Evolutionary conservation across 2,329 filamentous ascomycete species (phyloP).

Genomic region (Hymenoscyphus infarciens): DNA sequence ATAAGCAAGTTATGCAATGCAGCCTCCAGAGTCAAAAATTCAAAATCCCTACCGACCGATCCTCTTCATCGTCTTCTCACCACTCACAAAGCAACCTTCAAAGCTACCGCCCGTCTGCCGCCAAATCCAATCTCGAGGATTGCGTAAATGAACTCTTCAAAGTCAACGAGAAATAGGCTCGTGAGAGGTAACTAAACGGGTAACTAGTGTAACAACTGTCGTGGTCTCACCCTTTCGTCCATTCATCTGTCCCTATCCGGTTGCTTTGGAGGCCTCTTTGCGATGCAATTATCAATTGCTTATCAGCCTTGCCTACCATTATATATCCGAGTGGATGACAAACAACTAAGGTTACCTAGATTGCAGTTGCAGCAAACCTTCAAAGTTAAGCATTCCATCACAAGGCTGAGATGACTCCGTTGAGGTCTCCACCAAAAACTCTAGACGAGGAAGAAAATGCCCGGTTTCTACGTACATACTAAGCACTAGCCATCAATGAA

Average conservation of each 20-base stretch:
- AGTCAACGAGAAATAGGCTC: neutral
- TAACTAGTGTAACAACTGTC: neutral
- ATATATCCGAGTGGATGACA: slow-evolving; percentile 7
- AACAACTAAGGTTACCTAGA: neutral
- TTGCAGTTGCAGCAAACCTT: slow-evolving; percentile 10
- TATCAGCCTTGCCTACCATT: slow-evolving; percentile 4
- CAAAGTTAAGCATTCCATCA: neutral
- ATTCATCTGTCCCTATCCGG: slow-evolving; percentile 7
- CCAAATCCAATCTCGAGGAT: neutral
- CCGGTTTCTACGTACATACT: neutral
- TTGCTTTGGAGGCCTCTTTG: neutral
- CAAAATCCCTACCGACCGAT: slow-evolving; percentile 6
- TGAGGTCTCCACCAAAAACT: neutral
- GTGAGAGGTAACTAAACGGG: neutral
- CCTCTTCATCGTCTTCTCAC: slow-evolving; percentile 1
- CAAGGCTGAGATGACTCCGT: neutral
- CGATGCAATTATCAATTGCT: neutral
- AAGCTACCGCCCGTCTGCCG: neutral
- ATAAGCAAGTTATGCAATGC: slow-evolving; percentile 28
- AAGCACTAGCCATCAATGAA: neutral
- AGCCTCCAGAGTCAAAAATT: slow-evolving; percentile 14
- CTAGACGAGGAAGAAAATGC: neutral
- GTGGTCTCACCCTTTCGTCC: neutral
- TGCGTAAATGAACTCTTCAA: neutral
- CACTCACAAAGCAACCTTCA: slow-evolving; percentile 7